phyloP scores from a whole-genome alignment of 169 alveolate species.

The Plasmodium coatneyi region DNA sequence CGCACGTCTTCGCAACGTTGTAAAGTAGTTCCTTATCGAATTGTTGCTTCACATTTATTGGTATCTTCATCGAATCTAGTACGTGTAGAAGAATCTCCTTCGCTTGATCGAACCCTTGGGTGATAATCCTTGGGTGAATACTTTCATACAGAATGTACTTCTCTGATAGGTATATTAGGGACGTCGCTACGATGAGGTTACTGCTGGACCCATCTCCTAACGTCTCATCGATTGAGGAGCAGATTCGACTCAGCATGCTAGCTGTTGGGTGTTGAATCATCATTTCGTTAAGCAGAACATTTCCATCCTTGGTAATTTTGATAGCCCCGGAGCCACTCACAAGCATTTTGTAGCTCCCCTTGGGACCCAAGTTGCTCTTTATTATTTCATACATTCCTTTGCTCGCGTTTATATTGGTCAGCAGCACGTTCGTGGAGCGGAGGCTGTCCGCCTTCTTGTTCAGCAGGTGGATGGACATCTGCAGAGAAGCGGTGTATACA shows the following conservation, averaged over 20 bases:
- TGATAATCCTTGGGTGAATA: constrained; percentile 97
- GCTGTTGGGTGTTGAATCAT: constrained; percentile 99
- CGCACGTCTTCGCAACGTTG: constrained; percentile 95
- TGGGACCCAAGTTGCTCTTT: constrained; percentile 98
- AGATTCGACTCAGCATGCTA: constrained; percentile 98
- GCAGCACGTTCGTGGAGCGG: constrained; percentile 95
- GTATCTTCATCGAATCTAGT: constrained; percentile 89
- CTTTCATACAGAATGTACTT: constrained; percentile 90
- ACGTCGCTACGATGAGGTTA: constrained; percentile 96
- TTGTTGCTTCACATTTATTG: constrained; percentile 53
- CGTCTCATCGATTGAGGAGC: constrained; percentile 98
- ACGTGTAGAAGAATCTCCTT: constrained; percentile 90
- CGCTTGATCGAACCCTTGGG: constrained; percentile 97
- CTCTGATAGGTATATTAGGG: constrained; percentile 89
- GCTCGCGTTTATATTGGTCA: constrained; percentile 97
- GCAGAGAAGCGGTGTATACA: neutral
- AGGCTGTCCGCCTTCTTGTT: constrained; percentile 97
- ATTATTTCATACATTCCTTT: constrained; percentile 97
- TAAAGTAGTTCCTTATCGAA: constrained; percentile 93
- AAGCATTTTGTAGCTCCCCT: constrained; percentile 99
- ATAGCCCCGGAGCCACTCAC: constrained; percentile 97
- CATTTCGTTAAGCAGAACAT: constrained; percentile 98
- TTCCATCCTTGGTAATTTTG: constrained; percentile 98
- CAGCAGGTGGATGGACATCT: constrained; percentile 88
- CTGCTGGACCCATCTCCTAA: constrained; percentile 99